Conservation (phyloP, 108 stramenopile genomes). For the Skeletonema tropicum region DNA sequence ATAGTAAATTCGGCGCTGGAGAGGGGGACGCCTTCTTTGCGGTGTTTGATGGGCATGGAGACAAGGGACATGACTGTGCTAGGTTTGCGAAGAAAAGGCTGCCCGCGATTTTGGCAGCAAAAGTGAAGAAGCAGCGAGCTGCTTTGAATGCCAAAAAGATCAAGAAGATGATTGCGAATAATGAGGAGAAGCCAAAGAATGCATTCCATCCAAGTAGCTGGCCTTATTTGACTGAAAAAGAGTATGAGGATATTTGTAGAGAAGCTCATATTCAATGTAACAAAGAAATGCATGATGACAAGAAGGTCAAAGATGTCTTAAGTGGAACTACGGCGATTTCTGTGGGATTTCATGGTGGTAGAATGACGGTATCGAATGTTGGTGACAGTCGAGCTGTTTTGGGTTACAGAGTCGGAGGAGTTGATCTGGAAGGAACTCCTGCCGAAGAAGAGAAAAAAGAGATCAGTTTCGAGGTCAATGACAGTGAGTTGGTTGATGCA, state of each 20-base stretch:
- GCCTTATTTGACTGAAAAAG: slow-evolving; percentile 64
- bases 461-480: slow-evolving; percentile 39
- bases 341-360: slow-evolving; percentile 81
- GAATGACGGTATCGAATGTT: slow-evolving; percentile 93
- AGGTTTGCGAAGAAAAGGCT: slow-evolving; percentile 75
- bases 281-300: slow-evolving; percentile 59
- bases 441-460: slow-evolving; percentile 71
- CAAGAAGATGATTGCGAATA: slow-evolving; percentile 34
- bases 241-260: slow-evolving; percentile 51
- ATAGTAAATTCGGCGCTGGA: slow-evolving; percentile 53
- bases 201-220: slow-evolving; percentile 10
- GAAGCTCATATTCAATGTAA: slow-evolving; percentile 78
- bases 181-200: slow-evolving; percentile 17
- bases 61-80: slow-evolving; percentile 84
- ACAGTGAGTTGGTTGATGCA: neutral
- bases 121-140: slow-evolving; percentile 23
- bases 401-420: slow-evolving; percentile 47
- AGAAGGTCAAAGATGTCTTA: slow-evolving; percentile 86
- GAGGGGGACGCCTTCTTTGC: slow-evolving; percentile 76
- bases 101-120: slow-evolving; percentile 36
- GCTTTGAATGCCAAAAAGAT: slow-evolving; percentile 9
- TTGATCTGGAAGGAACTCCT: slow-evolving; percentile 1
- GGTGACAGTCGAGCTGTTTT: slow-evolving; percentile 96
- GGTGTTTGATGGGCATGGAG: slow-evolving; percentile 92
- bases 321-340: slow-evolving; percentile 95